Evolutionary conservation across 108 stramenopile genomes (phyloP), one percentile per base, ranked within the genome.

Genomic region (Aurantiochytrium sp.): DNA sequence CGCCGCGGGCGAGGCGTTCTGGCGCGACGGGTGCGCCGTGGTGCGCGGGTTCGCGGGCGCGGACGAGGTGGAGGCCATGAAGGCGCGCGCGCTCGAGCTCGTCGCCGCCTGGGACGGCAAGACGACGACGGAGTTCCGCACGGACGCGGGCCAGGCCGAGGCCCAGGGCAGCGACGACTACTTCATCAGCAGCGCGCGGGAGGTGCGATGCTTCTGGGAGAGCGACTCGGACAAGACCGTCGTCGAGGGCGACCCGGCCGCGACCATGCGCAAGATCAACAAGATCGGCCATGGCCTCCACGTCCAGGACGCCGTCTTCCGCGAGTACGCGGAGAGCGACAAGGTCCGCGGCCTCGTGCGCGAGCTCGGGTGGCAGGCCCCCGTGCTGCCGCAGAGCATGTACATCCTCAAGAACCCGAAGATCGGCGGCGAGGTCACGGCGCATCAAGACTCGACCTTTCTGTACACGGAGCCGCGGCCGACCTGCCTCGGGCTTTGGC

Each of bases 381-480:
- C 97, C 1, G 92, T 95, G 3, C 92, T 97, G 1, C 96, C 97
- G 2, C 97, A 98, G 89, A 89, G 88, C 55, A 98, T 98, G 97
- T 98, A 98, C 89, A 98, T 98, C 85, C 96, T 96, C 92, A 98
- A 98, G 89, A 94, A 96, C 85, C 92, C 95, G 3, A n/a, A 88
- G 12, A 90, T 93, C 37, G 92, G 94, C 2, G 96, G 95, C 54
- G 95, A 95, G 45, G 96, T 98, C 0, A 95, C 96, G 53, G 91
- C 93, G 31, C 97, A 98, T 91, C 97, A 98, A 87, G 97, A 98
- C 88, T 95, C 96, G 10, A 96, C 96, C 1, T 98, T 98, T 89
- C 92, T 98, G 53, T 94, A 89, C 87, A 98, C 97, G 12, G 91
- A 31, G 68, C 97, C 97, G 8, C 39, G 90, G 73, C 97, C 96